Evolutionary conservation across 1,284 basidiomycete species (phyloP).

Genomic region (Cryptococcus maquisensis): DNA sequence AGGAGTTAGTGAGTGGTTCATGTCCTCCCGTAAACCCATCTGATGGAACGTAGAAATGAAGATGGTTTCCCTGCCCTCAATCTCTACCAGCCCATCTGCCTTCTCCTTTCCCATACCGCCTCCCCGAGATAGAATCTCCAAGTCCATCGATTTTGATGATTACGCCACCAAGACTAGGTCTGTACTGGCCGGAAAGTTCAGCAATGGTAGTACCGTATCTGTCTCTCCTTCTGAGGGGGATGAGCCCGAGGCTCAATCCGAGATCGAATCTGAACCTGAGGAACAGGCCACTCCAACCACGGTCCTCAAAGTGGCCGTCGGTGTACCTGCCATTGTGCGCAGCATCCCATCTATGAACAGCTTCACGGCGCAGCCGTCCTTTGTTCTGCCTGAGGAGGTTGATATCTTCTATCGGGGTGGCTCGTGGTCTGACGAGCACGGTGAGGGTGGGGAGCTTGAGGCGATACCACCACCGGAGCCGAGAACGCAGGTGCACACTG

Average conservation of each 20-base stretch:
- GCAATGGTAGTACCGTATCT: not conserved
- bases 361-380: not conserved
- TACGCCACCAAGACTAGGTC: not conserved
- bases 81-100: not conserved
- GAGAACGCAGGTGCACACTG: not conserved
- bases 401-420: not conserved
- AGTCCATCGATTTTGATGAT: not conserved
- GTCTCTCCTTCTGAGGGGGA: too few relatives aligned
- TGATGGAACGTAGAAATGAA: not conserved
- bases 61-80: conserved; percentile 2
- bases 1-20: not conserved
- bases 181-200: not conserved
- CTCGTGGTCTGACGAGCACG: not conserved
- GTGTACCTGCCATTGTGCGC: not conserved
- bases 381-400: not conserved
- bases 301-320: not conserved
- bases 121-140: not conserved
- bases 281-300: not conserved
- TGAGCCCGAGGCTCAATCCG: conserved; percentile 2
- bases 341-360: not conserved
- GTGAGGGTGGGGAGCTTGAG: not conserved
- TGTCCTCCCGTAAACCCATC: not conserved
- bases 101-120: not conserved
- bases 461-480: not conserved
- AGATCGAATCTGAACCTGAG: conserved; percentile 7